Percentiles rank a stretch among this genome's conserved stretches.
Conservation (phyloP, 371 early-diverging fungal genomes). For the Smittium mucronatum region DNA sequence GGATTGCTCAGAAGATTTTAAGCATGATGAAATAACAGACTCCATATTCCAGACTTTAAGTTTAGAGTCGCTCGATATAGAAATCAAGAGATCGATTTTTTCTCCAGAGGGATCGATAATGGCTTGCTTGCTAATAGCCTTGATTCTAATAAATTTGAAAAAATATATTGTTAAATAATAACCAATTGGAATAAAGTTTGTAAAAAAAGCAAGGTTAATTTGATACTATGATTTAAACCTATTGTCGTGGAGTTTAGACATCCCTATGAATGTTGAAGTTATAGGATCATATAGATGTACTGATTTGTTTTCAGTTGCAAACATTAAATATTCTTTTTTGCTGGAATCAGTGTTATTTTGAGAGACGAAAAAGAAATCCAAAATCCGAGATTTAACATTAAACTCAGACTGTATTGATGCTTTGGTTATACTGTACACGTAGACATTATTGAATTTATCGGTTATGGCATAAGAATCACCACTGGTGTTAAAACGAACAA, state of each 20-base stretch:
- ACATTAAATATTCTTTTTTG: slow-evolving; percentile 43
- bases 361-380: slow-evolving; percentile 35
- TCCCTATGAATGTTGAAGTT: slow-evolving; percentile 41
- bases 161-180: too few species aligned
- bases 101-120: slow-evolving; percentile 37
- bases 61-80: slow-evolving; percentile 57
- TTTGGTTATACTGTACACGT: slow-evolving; percentile 41
- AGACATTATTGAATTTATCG: slow-evolving; percentile 51
- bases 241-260: slow-evolving; percentile 44
- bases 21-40: slow-evolving; percentile 25
- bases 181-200: too few species aligned
- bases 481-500: slow-evolving; percentile 45
- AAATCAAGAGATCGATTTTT: slow-evolving; percentile 35
- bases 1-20: slow-evolving; percentile 1
- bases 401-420: slow-evolving; percentile 24
- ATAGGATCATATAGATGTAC: slow-evolving; percentile 46
- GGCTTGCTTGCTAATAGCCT: slow-evolving; percentile 30
- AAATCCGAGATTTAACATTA: slow-evolving; percentile 36
- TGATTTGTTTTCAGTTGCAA: slow-evolving; percentile 59
- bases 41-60: slow-evolving; percentile 58
- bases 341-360: neutral
- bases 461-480: slow-evolving; percentile 65
- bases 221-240: too few species aligned
- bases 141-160: too few species aligned
- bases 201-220: too few species aligned